phyloP scores from a whole-genome alignment of 805 yeast genomes.

The Pichia kluyveri region DNA sequence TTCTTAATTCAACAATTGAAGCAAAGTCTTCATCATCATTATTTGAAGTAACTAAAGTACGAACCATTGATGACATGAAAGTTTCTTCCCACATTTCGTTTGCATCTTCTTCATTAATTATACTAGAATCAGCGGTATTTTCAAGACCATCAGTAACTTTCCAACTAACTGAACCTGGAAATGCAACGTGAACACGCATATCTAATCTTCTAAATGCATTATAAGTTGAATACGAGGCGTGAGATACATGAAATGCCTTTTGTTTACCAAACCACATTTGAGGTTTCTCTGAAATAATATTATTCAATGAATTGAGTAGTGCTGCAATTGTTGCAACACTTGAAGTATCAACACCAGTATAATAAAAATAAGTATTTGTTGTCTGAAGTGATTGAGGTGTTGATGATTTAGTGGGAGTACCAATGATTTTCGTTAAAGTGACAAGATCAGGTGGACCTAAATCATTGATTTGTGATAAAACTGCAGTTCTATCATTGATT shows the following conservation, averaged over 20 bases:
- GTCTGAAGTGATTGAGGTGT: slow-evolving; percentile 15
- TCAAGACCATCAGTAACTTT: slow-evolving; percentile 43
- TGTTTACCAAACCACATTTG: slow-evolving; percentile 78
- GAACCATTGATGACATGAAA: slow-evolving; percentile 59
- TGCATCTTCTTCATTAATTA: slow-evolving; percentile 18
- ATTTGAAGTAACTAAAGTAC: slow-evolving; percentile 59
- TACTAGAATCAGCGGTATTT: slow-evolving; percentile 20
- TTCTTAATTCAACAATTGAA: slow-evolving; percentile 74
- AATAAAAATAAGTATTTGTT: slow-evolving; percentile 65
- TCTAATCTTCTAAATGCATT: slow-evolving; percentile 56
- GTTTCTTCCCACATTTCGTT: slow-evolving; percentile 47
- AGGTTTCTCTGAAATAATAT: slow-evolving; percentile 47
- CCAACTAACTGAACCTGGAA: slow-evolving; percentile 67
- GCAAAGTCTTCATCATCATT: slow-evolving; percentile 48
- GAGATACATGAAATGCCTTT: slow-evolving; percentile 61
- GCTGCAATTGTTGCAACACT: slow-evolving; percentile 75
- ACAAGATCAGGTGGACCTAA: slow-evolving; percentile 68
- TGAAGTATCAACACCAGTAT: slow-evolving; percentile 68
- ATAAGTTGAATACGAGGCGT: slow-evolving; percentile 59
- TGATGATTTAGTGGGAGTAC: slow-evolving; percentile 14
- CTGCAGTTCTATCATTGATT: slow-evolving; percentile 52
- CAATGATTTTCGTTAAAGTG: slow-evolving; percentile 33
- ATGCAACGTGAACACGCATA: slow-evolving; percentile 60
- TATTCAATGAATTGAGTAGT: slow-evolving; percentile 58
- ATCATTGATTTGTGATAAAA: slow-evolving; percentile 50